Conservation (phyloP, 208 protist species). For the Trypanosoma boissoni region DNA sequence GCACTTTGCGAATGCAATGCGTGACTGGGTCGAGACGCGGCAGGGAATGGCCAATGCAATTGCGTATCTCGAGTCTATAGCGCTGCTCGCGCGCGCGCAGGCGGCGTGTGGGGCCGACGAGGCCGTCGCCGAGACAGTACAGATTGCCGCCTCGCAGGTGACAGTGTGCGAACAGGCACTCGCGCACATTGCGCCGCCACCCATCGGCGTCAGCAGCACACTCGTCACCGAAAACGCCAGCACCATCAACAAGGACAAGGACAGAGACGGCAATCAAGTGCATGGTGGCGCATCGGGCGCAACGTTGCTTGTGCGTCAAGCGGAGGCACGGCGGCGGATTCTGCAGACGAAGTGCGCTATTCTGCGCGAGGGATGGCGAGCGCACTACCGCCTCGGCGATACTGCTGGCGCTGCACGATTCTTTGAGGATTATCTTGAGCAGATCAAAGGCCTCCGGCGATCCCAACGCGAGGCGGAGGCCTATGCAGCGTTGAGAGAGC, state of each 20-base stretch:
- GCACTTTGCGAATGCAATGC: slow-evolving; percentile 76
- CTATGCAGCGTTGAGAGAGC: slow-evolving; percentile 71
- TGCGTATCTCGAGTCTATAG: slow-evolving; percentile 79
- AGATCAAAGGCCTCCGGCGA: slow-evolving; percentile 38
- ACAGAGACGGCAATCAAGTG: background rate
- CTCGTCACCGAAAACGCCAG: background rate
- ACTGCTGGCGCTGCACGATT: slow-evolving; percentile 42
- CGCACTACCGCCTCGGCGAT: slow-evolving; percentile 61
- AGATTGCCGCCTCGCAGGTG: slow-evolving; percentile 76
- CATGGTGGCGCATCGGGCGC: no score
- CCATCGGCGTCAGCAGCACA: background rate
- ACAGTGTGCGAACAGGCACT: slow-evolving; percentile 77
- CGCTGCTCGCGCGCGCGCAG: slow-evolving; percentile 68
- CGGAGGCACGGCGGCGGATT: slow-evolving; percentile 48
- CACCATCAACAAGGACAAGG: background rate
- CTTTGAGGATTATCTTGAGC: slow-evolving; percentile 65
- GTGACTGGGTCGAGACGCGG: slow-evolving; percentile 48
- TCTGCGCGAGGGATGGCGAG: slow-evolving; percentile 58
- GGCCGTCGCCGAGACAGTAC: slow-evolving; percentile 66
- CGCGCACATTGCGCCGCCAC: slow-evolving; percentile 35
- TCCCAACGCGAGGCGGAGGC: slow-evolving; percentile 38
- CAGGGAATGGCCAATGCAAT: slow-evolving; percentile 61
- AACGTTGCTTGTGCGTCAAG: slow-evolving; percentile 74
- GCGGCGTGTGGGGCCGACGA: slow-evolving; percentile 52
- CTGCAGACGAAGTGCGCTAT: slow-evolving; percentile 51